Conservation (phyloP, 2,329 filamentous ascomycete species). For the Talaromyces marneffei region DNA sequence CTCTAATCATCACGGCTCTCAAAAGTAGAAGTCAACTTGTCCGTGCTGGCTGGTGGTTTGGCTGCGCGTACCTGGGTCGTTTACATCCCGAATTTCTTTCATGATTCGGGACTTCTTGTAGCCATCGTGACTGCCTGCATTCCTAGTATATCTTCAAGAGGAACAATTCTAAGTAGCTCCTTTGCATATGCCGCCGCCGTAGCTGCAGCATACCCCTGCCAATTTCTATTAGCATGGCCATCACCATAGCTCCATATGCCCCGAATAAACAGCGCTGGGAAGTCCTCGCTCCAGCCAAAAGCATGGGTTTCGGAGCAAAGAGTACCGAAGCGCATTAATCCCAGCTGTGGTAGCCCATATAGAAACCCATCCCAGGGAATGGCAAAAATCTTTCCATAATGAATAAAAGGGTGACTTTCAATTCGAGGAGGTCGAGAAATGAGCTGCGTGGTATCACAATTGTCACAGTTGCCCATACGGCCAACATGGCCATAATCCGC, state of each 20-base stretch:
- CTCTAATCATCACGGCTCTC: no score
- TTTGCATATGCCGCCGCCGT: conserved; percentile 14
- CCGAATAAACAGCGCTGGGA: conserved; percentile 11
- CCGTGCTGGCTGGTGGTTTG: neutral
- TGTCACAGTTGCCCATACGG: no score
- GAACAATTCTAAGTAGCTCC: neutral
- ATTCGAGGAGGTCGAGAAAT: no score
- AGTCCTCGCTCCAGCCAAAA: conserved; percentile 11
- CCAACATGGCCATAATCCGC: no score
- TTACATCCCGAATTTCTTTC: no score
- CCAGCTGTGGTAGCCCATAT: no score
- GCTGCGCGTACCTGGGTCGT: neutral
- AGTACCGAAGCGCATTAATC: no score
- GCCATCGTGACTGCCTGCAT: neutral
- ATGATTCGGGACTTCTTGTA: neutral
- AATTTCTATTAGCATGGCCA: conserved; percentile 12
- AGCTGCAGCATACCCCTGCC: conserved; percentile 14
- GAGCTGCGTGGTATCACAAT: no score
- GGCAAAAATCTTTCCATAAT: no score
- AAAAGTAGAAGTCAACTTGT: no score
- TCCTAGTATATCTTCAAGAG: neutral
- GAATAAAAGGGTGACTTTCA: no score
- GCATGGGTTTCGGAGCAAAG: conserved; percentile 15
- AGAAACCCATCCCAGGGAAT: no score
- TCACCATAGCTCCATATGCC: conserved; percentile 16